Evolutionary conservation across 345 rosid genomes (phyloP).

Genomic region (Trapa incisa): DNA sequence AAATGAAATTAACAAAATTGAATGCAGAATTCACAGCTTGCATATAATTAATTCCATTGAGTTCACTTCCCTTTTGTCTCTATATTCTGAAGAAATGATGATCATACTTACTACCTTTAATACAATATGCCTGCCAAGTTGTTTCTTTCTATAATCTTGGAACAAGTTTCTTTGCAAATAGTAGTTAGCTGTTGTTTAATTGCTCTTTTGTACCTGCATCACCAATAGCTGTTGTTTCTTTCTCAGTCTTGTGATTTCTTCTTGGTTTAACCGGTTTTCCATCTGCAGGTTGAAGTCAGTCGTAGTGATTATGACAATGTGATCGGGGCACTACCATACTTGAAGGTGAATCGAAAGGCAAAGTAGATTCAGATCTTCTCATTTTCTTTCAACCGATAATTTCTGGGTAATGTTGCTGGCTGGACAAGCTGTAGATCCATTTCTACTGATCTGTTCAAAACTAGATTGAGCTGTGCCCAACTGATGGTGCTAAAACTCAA

Average conservation of each 20-base stretch:
- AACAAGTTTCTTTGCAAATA: background rate
- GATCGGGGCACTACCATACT: conserved; percentile 69
- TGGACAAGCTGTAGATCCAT: background rate
- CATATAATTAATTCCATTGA: background rate
- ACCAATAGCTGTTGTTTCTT: background rate
- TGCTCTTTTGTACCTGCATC: background rate
- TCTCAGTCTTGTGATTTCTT: background rate
- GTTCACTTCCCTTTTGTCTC: background rate
- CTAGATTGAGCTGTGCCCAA: background rate
- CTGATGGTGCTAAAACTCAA: background rate
- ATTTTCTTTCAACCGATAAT: conserved; percentile 4
- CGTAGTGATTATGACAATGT: conserved; percentile 89
- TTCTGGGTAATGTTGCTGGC: background rate
- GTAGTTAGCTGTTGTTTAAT: background rate
- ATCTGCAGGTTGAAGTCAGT: conserved; percentile 43
- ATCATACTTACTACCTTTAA: background rate
- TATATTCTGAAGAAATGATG: background rate
- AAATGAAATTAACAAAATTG: too few species aligned
- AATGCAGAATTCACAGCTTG: background rate
- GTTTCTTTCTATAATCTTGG: background rate
- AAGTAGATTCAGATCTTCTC: conserved; percentile 18
- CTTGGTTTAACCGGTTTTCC: background rate
- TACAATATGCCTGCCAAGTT: background rate
- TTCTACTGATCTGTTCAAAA: background rate
- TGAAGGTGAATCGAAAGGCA: conserved; percentile 75